A percentile compares a stretch with the other conserved stretches of the same genome.
These are phyloP conservation scores for Petrea volubilis DNA, from an alignment of 257 asterid genomes.

Conservation along the genomic window DNA sequence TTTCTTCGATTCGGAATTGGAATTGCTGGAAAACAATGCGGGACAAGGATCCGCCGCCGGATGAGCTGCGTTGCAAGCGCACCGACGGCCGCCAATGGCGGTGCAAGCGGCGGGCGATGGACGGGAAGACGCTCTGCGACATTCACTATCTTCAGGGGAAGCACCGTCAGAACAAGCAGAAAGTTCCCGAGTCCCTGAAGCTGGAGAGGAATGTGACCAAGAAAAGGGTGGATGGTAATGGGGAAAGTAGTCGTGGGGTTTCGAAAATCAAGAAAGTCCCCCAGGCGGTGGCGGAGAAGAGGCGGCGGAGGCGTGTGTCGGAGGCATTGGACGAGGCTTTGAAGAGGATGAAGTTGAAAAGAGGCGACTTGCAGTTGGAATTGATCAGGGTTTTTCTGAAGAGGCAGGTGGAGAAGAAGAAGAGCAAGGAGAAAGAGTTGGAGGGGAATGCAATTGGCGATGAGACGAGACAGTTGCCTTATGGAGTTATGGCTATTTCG, in stretches of 20 bases:
- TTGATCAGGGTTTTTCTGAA: slow-evolving; percentile 76
- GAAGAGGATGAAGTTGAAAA: slow-evolving; percentile 78
- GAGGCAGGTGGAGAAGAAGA: slow-evolving; percentile 85
- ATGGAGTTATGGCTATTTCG: slow-evolving; percentile 87
- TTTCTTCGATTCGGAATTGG: not conserved
- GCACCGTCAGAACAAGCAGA: slow-evolving; percentile 77
- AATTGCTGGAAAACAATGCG: slow-evolving; percentile 31
- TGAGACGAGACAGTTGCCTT: slow-evolving; percentile 60
- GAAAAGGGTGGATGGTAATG: slow-evolving; percentile 32
- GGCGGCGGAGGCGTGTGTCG: slow-evolving; percentile 47
- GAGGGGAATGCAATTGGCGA: slow-evolving; percentile 37
- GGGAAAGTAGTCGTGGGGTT: slow-evolving; percentile 42
- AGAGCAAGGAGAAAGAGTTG: slow-evolving; percentile 63
- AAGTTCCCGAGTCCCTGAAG: slow-evolving; percentile 88
- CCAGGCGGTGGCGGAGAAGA: slow-evolving; percentile 36
- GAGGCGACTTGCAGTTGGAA: slow-evolving; percentile 88
- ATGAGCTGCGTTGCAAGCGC: slow-evolving; percentile 87
- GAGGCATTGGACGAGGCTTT: slow-evolving; percentile 87
- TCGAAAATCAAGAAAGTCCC: slow-evolving; percentile 36
- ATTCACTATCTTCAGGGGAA: slow-evolving; percentile 85
- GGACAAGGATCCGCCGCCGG: slow-evolving; percentile 70
- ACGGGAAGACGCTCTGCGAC: slow-evolving; percentile 83
- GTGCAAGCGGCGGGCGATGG: slow-evolving; percentile 80
- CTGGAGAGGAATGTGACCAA: slow-evolving; percentile 60
- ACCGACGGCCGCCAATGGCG: slow-evolving; percentile 99